Percentiles rank a stretch among this genome's conserved stretches.
These are phyloP conservation scores for Athelia psychrophila DNA, from an alignment of 1,284 basidiomycete species.

Conservation along the genomic window DNA sequence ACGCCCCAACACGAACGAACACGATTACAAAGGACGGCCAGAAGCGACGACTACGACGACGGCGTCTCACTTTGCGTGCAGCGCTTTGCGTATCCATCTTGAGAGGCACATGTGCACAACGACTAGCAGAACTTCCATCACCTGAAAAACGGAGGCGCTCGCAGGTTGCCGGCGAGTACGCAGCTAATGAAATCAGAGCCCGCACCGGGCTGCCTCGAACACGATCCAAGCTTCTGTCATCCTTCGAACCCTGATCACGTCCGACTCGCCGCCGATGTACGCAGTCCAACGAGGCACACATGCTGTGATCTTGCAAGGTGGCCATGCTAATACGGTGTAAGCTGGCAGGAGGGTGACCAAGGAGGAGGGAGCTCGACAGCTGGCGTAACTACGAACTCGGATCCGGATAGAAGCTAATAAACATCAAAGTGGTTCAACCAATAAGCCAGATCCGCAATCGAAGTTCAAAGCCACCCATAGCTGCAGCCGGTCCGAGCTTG, in stretches of 20 bases:
- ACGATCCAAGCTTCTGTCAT: slow-evolving; percentile 8
- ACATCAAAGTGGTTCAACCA: slow-evolving; percentile 26
- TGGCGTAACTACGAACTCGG: slow-evolving; percentile 23
- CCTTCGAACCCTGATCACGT: slow-evolving; percentile 8
- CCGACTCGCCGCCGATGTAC: slow-evolving; percentile 5
- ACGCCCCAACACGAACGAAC: slow-evolving; percentile 1
- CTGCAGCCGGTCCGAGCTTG: too few species aligned
- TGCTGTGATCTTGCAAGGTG: too few species aligned
- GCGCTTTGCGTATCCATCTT: neutral
- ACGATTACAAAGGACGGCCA: slow-evolving; percentile 21
- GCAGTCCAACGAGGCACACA: too few species aligned
- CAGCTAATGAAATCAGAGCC: too few species aligned
- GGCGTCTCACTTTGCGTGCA: slow-evolving; percentile 14
- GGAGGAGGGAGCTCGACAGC: too few species aligned
- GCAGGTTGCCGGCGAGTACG: neutral
- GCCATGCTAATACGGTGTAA: too few species aligned
- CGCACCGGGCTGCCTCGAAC: slow-evolving; percentile 7
- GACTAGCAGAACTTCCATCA: slow-evolving; percentile 7
- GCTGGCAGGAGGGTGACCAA: too few species aligned
- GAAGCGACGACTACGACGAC: slow-evolving; percentile 13
- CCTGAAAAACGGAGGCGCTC: slow-evolving; percentile 8
- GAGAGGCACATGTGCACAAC: too few species aligned
- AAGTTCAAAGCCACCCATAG: neutral
- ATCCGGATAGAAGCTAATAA: slow-evolving; percentile 25
- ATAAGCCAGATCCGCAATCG: slow-evolving; percentile 7